Conservation (phyloP, 2,329 filamentous ascomycete genomes). For the Hymenoscyphus fraxineus region DNA sequence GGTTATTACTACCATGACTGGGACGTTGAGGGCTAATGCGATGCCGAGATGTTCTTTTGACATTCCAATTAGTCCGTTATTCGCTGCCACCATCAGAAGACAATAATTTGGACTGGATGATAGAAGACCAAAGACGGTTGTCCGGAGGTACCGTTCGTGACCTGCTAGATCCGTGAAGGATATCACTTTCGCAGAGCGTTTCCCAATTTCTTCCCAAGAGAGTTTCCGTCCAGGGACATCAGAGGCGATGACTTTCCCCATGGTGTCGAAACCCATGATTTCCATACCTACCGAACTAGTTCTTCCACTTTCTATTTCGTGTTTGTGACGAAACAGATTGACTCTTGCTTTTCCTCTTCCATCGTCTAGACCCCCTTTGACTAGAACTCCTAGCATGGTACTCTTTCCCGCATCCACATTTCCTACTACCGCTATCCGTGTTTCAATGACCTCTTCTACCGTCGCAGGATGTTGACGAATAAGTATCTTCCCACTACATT, state of each 20-base stretch:
- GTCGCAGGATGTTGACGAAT: slow-evolving; percentile 70
- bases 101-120: slow-evolving; percentile 97
- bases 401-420: slow-evolving; percentile 98
- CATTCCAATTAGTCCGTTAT: slow-evolving; percentile 96
- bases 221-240: slow-evolving; percentile 80
- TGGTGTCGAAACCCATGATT: slow-evolving; percentile 93
- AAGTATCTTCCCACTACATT: slow-evolving; percentile 80
- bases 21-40: slow-evolving; percentile 88
- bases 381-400: slow-evolving; percentile 90
- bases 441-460: slow-evolving; percentile 89
- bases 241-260: slow-evolving; percentile 76
- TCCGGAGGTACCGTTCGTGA: slow-evolving; percentile 91
- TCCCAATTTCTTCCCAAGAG: slow-evolving; percentile 97
- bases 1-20: slow-evolving; percentile 95
- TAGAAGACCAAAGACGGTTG: slow-evolving; percentile 91
- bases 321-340: slow-evolving; percentile 95
- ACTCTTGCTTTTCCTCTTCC: slow-evolving; percentile 90
- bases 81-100: slow-evolving; percentile 95
- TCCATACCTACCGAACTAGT: slow-evolving; percentile 98
- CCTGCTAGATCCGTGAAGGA: slow-evolving; percentile 94
- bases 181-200: slow-evolving; percentile 92
- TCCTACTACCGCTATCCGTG: slow-evolving; percentile 91
- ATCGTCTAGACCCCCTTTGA: slow-evolving; percentile 93
- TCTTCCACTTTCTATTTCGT: slow-evolving; percentile 91
- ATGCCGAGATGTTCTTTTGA: slow-evolving; percentile 97